phyloP scores from a whole-genome alignment of 495 filamentous ascomycete genomes.

The Sabuloglossum arenarium region DNA sequence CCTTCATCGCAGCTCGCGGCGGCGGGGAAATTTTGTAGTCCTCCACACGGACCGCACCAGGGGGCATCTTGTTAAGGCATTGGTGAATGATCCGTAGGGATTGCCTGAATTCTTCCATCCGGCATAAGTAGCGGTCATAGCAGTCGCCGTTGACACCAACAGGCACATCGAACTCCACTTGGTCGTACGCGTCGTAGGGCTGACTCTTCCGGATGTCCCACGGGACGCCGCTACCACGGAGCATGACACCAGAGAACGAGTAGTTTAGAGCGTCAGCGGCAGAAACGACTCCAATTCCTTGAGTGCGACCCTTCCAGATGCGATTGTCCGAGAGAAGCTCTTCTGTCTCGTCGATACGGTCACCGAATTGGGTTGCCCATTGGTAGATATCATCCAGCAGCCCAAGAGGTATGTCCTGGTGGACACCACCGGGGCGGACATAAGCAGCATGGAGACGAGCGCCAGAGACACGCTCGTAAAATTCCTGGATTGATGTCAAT shows the following conservation, averaged over 20 bases:
- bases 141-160: slow-evolving; percentile 95
- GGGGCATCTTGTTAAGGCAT: slow-evolving; percentile 96
- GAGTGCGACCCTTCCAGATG: slow-evolving; percentile 89
- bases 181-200: slow-evolving; percentile 92
- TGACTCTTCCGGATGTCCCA: slow-evolving; percentile 93
- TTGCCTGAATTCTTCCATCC: slow-evolving; percentile 99
- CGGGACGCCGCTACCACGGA: slow-evolving; percentile 88
- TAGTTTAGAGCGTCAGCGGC: slow-evolving; percentile 89
- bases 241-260: slow-evolving; percentile 92
- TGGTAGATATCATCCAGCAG: slow-evolving; percentile 98
- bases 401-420: slow-evolving; percentile 84
- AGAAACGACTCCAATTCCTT: slow-evolving; percentile 76
- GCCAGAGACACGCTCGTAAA: slow-evolving; percentile 97
- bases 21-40: slow-evolving; percentile 99
- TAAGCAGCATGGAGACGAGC: slow-evolving; percentile 97
- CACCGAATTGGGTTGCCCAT: slow-evolving; percentile 98
- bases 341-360: slow-evolving; percentile 98
- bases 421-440: slow-evolving; percentile 90
- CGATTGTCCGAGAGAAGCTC: slow-evolving; percentile 98
- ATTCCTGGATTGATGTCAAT: slow-evolving; percentile 44
- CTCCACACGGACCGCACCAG: slow-evolving; percentile 82
- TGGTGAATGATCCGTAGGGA: slow-evolving; percentile 95
- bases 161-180: slow-evolving; percentile 96
- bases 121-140: slow-evolving; percentile 96
- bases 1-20: slow-evolving; percentile 96